Conservation (phyloP, 2,329 filamentous ascomycete species). For the Pyricularia sp. region DNA sequence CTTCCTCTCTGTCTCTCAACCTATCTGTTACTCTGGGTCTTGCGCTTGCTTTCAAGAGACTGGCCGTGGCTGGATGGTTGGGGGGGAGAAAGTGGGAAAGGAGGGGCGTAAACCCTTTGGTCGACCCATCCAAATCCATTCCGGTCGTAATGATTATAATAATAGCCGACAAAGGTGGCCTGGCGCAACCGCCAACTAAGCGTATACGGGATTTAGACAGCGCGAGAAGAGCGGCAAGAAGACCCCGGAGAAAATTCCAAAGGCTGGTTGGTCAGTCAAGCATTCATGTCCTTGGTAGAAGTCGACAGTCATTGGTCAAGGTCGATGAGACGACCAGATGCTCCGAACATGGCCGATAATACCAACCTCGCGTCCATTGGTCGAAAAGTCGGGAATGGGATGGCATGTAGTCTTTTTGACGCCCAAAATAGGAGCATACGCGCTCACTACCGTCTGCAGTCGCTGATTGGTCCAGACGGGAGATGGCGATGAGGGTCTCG, state of each 20-base stretch:
- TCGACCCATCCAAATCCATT: neutral
- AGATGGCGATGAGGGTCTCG: neutral
- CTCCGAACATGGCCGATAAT: neutral
- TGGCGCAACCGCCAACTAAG: neutral
- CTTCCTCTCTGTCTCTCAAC: neutral
- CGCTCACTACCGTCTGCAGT: neutral
- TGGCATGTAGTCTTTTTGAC: neutral
- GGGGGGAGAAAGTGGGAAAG: neutral
- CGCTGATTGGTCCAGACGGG: conserved; percentile 1
- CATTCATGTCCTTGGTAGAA: neutral
- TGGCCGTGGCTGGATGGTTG: neutral
- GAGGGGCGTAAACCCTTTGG: neutral
- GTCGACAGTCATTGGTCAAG: neutral
- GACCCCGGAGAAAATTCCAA: neutral
- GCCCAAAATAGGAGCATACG: conserved; percentile 3
- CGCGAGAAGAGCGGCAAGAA: conserved; percentile 3
- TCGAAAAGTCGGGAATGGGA: neutral
- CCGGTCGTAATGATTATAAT: neutral
- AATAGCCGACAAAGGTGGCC: conserved; percentile 4
- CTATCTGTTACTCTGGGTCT: neutral
- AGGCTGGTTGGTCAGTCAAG: conserved; percentile 1
- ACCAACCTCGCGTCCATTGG: neutral
- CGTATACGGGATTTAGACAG: neutral
- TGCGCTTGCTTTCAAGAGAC: neutral
- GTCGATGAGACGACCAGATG: neutral